Evolutionary conservation across 148 eudicot genomes (phyloP), one percentile per base, ranked within the genome.

Genomic region (Limonium bicolor): DNA sequence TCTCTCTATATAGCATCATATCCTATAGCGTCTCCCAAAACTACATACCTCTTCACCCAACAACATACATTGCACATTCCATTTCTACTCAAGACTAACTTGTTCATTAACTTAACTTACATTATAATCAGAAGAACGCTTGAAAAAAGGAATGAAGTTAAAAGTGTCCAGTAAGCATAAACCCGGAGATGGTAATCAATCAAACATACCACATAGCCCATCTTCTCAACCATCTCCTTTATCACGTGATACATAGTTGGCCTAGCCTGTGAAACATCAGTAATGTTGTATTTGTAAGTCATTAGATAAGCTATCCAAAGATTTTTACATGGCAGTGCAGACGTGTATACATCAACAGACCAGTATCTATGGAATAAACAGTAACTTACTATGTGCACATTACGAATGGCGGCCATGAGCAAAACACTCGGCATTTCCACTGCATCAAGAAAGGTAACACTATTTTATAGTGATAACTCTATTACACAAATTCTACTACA

Each of bases 341-440:
- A 43, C 27, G 13, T 9, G 13, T 9, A 18, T 20, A 5, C 20
- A 10, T 32, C 51, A 48, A 32, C 16, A 32, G 37, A 32, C 14
- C 20, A 22, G 36, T 19, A 12, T 27, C 14, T 1, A n/a, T 15
- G 30, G 22, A 47, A 28, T 47, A 50, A 13, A 38, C 11, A 20
- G 38, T 17, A 12, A 59, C 88, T 39, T 81, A 90, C 99, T 58
- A 77, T 75, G 55, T 75, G 79, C 35, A 80, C 85, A 78, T 90
- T 80, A 24, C 82, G 76, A 16, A 84, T 51, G 20, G 99, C 99
- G 41, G 95, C 93, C 92, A 84, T 73, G 34, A 84, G 93, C 61
- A 84, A 48, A 46, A 73, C 76, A 68, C 95, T 90, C 7, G 87
- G 93, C 78, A 78, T 80, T 68, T 90, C 99, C 95, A 77, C 99